Evolutionary conservation across 768 basidiomycete genomes (phyloP).

Genomic region (Dacryopinax primogenitus): DNA sequence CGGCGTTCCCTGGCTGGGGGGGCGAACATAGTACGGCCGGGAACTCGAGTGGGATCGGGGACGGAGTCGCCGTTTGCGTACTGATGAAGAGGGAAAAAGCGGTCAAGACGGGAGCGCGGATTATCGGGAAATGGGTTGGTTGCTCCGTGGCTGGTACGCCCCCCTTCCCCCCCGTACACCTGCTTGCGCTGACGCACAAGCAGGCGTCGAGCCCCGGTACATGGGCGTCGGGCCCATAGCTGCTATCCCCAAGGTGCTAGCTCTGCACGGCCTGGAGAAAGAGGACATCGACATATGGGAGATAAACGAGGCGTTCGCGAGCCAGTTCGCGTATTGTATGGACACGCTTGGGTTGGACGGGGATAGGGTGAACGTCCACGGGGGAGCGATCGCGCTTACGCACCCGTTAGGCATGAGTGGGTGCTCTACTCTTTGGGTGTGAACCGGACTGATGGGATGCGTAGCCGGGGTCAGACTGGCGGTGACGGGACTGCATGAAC

Average conservation of each 20-base stretch:
- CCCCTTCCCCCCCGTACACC: background rate
- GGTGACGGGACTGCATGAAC: conserved; percentile 74
- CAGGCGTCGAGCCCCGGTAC: conserved; percentile 61
- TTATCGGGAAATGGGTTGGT: conserved; percentile 73
- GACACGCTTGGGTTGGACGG: conserved; percentile 64
- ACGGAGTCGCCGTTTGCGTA: conserved; percentile 79
- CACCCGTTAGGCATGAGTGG: conserved; percentile 77
- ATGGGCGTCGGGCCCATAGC: conserved; percentile 67
- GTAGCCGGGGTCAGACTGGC: conserved; percentile 75
- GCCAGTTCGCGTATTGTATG: conserved; percentile 76
- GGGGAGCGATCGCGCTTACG: conserved; percentile 72
- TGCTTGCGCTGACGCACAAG: conserved; percentile 11
- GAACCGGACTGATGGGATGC: conserved; percentile 16
- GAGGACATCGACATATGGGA: conserved; percentile 69
- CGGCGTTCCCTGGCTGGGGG: conserved; percentile 77
- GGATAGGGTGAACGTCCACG: conserved; percentile 69
- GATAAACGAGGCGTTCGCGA: conserved; percentile 86
- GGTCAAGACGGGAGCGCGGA: conserved; percentile 57
- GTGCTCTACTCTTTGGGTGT: conserved; percentile 18
- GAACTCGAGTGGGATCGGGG: conserved; percentile 80
- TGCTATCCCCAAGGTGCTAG: conserved; percentile 58
- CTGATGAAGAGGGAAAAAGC: conserved; percentile 71
- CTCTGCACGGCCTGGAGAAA: conserved; percentile 46
- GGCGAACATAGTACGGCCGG: conserved; percentile 60
- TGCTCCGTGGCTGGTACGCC: conserved; percentile 57